Evolutionary conservation across 2,329 filamentous ascomycete genomes (phyloP).

Genomic region (Monosporascus sp.): DNA sequence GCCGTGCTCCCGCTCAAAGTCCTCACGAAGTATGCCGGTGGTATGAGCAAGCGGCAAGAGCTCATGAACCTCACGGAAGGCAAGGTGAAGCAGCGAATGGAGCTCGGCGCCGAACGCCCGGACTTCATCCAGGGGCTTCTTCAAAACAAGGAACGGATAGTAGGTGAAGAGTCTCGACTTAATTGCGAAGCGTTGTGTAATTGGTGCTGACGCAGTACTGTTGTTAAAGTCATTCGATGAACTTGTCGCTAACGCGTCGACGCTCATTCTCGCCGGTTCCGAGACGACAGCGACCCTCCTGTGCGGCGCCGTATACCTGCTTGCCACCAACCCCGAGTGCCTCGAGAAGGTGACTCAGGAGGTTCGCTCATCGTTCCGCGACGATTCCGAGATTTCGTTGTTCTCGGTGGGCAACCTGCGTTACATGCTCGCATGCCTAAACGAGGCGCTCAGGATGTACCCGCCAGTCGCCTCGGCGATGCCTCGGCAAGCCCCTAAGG

Average conservation of each 20-base stretch:
- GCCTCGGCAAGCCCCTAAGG: conserved; percentile 16
- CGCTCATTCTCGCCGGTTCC: conserved; percentile 13
- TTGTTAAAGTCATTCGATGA: background rate
- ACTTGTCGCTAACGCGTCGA: conserved; percentile 4
- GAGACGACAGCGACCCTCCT: conserved; percentile 16
- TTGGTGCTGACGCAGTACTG: background rate
- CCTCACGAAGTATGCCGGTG: background rate
- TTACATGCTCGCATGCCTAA: conserved; percentile 30
- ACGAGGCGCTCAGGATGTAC: conserved; percentile 31
- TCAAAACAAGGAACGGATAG: conserved; percentile 15
- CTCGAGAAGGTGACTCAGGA: conserved; percentile 35
- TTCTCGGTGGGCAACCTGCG: conserved; percentile 19
- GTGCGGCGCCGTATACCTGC: conserved; percentile 26
- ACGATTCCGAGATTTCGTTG: conserved; percentile 28
- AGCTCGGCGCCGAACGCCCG: conserved; percentile 12
- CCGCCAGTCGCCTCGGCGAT: conserved; percentile 25
- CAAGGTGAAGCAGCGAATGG: conserved; percentile 17
- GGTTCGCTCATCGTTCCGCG: conserved; percentile 34
- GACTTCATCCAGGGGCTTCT: conserved; percentile 23
- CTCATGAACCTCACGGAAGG: background rate
- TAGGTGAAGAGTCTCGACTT: background rate
- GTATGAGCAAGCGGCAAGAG: conserved; percentile 5
- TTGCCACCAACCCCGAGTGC: conserved; percentile 31
- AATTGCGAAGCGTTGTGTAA: background rate
- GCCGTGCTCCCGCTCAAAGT: background rate